Evolutionary conservation across 192 early-diverging fungal species (phyloP), one percentile per base, ranked within the genome.

Genomic region (Geranomyces michiganensis): DNA sequence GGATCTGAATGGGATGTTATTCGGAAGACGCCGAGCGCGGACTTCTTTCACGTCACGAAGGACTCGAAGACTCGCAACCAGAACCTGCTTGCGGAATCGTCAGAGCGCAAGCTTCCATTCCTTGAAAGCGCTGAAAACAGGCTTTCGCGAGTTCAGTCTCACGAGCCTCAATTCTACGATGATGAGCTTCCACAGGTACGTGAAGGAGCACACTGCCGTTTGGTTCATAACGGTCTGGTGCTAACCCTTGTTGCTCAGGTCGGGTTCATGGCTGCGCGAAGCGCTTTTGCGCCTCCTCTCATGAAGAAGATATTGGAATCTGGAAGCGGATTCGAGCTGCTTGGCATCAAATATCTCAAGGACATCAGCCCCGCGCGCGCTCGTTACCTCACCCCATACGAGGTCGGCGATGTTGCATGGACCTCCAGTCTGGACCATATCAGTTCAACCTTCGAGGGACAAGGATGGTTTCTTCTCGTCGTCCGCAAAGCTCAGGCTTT

Each of bases 291-390:
- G 6, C 24, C 45, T 44, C 70, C 70, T 19, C 19, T 71, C 29
- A 19, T 71, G 24, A 71, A 71, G 24, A 62, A 29, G 46, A 24
- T 71, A 5, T 13, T 49, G 12, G 48, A 64, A 12, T n/a, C 68
- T 0, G 27, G 15, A 15, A n/a, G n/a, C 24, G 43, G 62, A 10
- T 71, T 48, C 60, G 61, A 71, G 48, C 29, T 62, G 43, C 26
- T 71, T 27, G 70, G 70, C 32, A 17, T 71, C 21, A 71, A 71
- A 60, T 71, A 64, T 32, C 19, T 71, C 21, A 55, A 64, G 5
- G 70, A 62, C 12, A 19, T 71, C 5, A n/a, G 24, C 29, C 1
- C 24, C 9, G n/a, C 45, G n/a, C 47, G 29, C 7, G 70, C 70
- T 4, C 17, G 27, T 14, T 49, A 64, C 6, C 59, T 71, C 36